These are phyloP conservation scores for Volvariella surrecta DNA, from an alignment of 1,284 basidiomycete genomes.

Conservation along the genomic window DNA sequence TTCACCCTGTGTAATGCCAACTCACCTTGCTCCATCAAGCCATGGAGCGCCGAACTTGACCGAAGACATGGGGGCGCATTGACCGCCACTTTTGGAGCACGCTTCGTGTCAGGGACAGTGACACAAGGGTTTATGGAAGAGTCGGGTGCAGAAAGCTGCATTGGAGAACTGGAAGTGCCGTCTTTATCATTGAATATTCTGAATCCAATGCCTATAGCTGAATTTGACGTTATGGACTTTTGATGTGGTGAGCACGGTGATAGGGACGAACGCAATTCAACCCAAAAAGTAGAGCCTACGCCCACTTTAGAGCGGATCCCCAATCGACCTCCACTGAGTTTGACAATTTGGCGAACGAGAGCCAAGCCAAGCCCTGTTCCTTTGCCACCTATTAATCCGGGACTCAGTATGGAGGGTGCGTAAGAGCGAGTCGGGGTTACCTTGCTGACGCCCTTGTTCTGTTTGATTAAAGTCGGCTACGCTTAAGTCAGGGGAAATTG, in stretches of 20 bases:
- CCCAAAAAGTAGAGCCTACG: constrained; percentile 70
- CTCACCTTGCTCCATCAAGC: constrained; percentile 11
- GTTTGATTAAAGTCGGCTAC: constrained; percentile 71
- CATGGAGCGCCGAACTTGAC: constrained; percentile 9
- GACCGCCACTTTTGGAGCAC: too few species aligned
- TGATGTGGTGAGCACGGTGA: too few species aligned
- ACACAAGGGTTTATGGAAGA: too few species aligned
- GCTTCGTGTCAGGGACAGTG: too few species aligned
- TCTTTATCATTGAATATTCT: background rate
- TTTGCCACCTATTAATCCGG: constrained; percentile 58
- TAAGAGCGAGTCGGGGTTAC: too few species aligned
- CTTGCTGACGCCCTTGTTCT: constrained; percentile 75
- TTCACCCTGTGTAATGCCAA: too few species aligned
- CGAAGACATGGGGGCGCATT: constrained; percentile 2
- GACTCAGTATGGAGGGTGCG: too few species aligned
- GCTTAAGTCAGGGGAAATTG: background rate
- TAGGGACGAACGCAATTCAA: constrained; percentile 54
- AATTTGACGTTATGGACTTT: too few species aligned
- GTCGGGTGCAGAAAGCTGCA: too few species aligned
- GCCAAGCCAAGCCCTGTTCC: constrained; percentile 86
- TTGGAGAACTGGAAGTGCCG: too few species aligned
- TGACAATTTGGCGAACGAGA: constrained; percentile 85
- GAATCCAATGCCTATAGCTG: constrained; percentile 2
- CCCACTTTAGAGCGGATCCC: constrained; percentile 59
- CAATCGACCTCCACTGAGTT: constrained; percentile 71